These are phyloP conservation scores for Rutstroemia sp. DNA, from an alignment of 2,329 filamentous ascomycete species.

Conservation along the genomic window DNA sequence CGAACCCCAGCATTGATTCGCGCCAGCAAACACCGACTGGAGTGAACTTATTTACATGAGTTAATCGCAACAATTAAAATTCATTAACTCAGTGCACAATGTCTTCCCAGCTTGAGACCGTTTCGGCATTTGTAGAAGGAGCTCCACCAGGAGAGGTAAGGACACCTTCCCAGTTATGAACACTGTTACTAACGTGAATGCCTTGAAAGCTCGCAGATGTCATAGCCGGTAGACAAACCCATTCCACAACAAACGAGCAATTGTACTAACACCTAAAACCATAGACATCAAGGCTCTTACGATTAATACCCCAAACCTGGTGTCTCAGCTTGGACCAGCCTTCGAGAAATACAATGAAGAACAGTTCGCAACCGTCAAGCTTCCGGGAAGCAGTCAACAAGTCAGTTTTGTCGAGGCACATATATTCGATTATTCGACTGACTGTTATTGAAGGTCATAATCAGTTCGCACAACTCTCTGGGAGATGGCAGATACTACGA, in stretches of 20 bases:
- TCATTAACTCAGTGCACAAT: constrained; percentile 12
- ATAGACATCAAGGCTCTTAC: constrained; percentile 87
- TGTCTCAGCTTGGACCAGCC: constrained; percentile 69
- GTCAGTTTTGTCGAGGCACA: constrained; percentile 37
- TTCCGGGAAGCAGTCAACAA: constrained; percentile 76
- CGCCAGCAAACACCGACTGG: constrained; percentile 1
- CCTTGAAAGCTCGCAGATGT: constrained; percentile 72
- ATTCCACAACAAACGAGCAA: not conserved
- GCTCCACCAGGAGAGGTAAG: constrained; percentile 92
- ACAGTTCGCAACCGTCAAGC: constrained; percentile 81
- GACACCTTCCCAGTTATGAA: not conserved
- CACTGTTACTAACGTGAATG: constrained; percentile 16
- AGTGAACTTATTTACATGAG: not conserved
- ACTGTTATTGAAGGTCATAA: constrained; percentile 49
- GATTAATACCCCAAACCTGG: constrained; percentile 56
- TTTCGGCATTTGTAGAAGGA: constrained; percentile 85
- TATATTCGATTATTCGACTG: constrained; percentile 4
- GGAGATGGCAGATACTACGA: constrained; percentile 84
- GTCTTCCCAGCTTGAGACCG: constrained; percentile 44
- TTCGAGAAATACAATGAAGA: constrained; percentile 96
- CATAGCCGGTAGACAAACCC: constrained; percentile 59
- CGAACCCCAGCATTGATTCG: not conserved
- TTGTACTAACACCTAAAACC: not conserved
- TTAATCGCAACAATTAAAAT: not conserved
- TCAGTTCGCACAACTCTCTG: constrained; percentile 80